Percentiles rank a stretch among this genome's conserved stretches.
Evolutionary conservation across 331 rosid genomes (phyloP).

Genomic region (Saraca asoca): DNA sequence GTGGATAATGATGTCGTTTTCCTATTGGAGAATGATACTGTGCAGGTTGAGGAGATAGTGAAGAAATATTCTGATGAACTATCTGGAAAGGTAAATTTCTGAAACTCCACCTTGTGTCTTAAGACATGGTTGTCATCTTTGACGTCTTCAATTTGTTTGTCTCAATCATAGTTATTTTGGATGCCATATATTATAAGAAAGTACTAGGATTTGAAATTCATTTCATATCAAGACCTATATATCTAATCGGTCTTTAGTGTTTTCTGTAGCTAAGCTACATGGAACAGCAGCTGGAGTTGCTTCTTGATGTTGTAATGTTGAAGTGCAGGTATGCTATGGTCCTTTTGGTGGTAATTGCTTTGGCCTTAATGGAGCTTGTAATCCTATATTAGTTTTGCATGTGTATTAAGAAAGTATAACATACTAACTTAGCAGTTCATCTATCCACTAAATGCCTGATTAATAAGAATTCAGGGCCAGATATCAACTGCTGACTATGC

Average conservation of each 20-base stretch:
- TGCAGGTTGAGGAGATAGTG: conserved; percentile 51
- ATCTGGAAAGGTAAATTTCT: conserved; percentile 55
- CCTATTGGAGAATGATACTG: conserved; percentile 52
- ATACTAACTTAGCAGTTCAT: too few species aligned
- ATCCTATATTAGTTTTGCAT: too few species aligned
- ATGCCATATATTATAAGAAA: background rate
- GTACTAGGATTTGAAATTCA: background rate
- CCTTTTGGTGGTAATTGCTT: background rate
- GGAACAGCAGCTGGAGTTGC: conserved; percentile 71
- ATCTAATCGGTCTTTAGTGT: conserved; percentile 25
- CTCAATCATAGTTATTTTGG: conserved; percentile 8
- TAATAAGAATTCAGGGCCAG: too few species aligned
- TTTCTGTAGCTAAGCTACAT: conserved; percentile 64
- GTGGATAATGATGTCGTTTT: conserved; percentile 51
- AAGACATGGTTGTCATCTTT: conserved; percentile 18
- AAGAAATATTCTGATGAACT: conserved; percentile 57
- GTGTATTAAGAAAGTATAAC: too few species aligned
- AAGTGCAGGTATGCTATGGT: conserved; percentile 60
- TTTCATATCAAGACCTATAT: background rate
- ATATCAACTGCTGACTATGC: too few species aligned
- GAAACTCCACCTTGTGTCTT: conserved; percentile 16
- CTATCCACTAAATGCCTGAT: too few species aligned
- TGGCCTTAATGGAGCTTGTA: too few species aligned
- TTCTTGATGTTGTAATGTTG: conserved; percentile 61
- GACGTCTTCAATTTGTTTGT: background rate